phyloP scores from a whole-genome alignment of 2,329 filamentous ascomycete species.

The Podosphaera xanthii region DNA sequence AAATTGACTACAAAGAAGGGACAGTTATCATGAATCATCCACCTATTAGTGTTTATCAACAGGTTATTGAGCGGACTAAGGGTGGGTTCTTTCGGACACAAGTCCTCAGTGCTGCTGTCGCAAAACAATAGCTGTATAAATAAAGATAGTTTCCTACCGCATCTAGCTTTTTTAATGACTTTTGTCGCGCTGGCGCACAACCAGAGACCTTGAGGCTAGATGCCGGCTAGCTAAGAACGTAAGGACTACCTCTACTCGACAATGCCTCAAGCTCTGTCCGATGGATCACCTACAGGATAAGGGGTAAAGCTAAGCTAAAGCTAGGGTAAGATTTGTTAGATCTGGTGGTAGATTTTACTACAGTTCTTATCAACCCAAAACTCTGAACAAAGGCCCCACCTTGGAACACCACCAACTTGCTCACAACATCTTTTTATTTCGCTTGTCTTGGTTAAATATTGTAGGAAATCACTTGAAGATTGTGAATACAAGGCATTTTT shows the following conservation, averaged over 20 bases:
- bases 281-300: too few relatives aligned
- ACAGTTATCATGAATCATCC: conserved; percentile 99
- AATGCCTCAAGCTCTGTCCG: too few relatives aligned
- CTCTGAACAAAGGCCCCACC: too few relatives aligned
- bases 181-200: background rate
- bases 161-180: background rate
- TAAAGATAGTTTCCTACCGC: background rate
- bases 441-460: too few relatives aligned
- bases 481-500: too few relatives aligned
- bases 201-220: background rate
- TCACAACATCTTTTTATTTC: too few relatives aligned
- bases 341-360: too few relatives aligned
- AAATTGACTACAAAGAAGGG: conserved; percentile 98
- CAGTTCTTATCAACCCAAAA: too few relatives aligned
- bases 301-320: too few relatives aligned
- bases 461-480: too few relatives aligned
- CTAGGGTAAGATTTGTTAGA: too few relatives aligned
- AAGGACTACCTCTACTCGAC: background rate
- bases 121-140: conserved; percentile 13
- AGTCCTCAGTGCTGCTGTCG: conserved; percentile 40
- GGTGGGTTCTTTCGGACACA: conserved; percentile 97
- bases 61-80: conserved; percentile 98
- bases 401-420: too few relatives aligned
- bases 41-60: conserved; percentile 93
- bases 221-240: background rate